Evolutionary conservation across 2,329 filamentous ascomycete genomes (phyloP).

Genomic region (Fusarium ambrosium): DNA sequence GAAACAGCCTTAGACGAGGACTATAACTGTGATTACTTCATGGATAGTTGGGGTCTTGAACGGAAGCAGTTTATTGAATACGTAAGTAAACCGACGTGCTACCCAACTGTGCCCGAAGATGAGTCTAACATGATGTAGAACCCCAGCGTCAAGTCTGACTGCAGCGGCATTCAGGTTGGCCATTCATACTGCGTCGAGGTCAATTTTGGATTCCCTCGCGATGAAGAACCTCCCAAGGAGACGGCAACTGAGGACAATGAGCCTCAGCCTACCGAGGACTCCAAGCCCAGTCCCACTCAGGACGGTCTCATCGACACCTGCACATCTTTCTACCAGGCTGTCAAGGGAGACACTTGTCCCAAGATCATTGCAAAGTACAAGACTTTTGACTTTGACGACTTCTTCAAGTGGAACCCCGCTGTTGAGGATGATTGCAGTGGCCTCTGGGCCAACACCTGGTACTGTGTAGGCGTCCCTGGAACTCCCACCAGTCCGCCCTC

Average conservation of each 20-base stretch:
- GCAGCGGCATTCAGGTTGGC: not conserved
- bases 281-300: not conserved
- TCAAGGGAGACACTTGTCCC: conserved; percentile 17
- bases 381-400: conserved; percentile 7
- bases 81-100: no score
- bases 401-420: conserved; percentile 1
- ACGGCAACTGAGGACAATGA: not conserved
- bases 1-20: no score
- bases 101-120: no score
- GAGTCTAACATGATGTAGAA: no score
- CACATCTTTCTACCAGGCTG: conserved; percentile 21
- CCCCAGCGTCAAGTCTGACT: not conserved
- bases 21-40: no score
- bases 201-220: not conserved
- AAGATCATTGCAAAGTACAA: conserved; percentile 4
- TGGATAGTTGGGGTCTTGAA: no score
- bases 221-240: not conserved
- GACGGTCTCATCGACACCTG: not conserved
- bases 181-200: not conserved
- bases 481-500: not conserved
- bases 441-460: not conserved
- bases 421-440: not conserved
- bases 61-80: no score
- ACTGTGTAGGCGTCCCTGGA: conserved; percentile 13
- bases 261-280: not conserved